Conservation (phyloP, 1,284 basidiomycete genomes). For the Cutaneotrichosporon sp. region DNA sequence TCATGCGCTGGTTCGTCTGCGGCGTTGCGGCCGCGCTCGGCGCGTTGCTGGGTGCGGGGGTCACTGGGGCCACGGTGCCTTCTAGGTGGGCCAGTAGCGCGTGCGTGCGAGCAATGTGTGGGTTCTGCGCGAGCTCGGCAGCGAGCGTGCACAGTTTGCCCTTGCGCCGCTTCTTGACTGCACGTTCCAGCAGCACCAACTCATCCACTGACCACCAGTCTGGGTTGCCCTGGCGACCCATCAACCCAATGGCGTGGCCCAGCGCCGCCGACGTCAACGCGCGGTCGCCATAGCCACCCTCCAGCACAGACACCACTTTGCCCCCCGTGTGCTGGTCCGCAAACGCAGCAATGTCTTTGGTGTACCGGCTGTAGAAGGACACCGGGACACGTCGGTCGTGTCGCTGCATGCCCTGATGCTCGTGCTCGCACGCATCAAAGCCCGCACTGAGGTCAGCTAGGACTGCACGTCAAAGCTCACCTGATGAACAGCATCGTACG, state of each 20-base stretch:
- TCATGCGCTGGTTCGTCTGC: constrained; percentile 11
- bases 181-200: constrained; percentile 65
- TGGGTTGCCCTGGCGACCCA: constrained; percentile 50
- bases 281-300: constrained; percentile 91
- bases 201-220: constrained; percentile 68
- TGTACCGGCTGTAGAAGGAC: constrained; percentile 80
- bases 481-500: constrained; percentile 80
- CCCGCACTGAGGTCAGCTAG: constrained; percentile 52
- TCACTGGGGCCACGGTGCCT: constrained; percentile 10
- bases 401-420: constrained; percentile 84
- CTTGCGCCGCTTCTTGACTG: constrained; percentile 52
- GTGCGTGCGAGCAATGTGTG: constrained; percentile 58
- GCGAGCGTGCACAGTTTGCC: constrained; percentile 52
- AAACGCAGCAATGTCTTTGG: constrained; percentile 64
- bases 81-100: constrained; percentile 52
- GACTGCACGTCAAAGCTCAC: constrained; percentile 49
- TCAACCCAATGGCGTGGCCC: constrained; percentile 69
- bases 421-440: constrained; percentile 91
- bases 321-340: constrained; percentile 64
- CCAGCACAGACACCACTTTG: constrained; percentile 77
- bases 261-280: constrained; percentile 75
- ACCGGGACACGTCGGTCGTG: constrained; percentile 83
- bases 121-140: constrained; percentile 52
- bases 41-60: constrained; percentile 2
- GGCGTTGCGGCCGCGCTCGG: constrained; percentile 15